Percentiles rank a stretch among this genome's conserved stretches.
phyloP scores from a whole-genome alignment of 129 eudicot genomes.

The Helianthus tuberosus region DNA sequence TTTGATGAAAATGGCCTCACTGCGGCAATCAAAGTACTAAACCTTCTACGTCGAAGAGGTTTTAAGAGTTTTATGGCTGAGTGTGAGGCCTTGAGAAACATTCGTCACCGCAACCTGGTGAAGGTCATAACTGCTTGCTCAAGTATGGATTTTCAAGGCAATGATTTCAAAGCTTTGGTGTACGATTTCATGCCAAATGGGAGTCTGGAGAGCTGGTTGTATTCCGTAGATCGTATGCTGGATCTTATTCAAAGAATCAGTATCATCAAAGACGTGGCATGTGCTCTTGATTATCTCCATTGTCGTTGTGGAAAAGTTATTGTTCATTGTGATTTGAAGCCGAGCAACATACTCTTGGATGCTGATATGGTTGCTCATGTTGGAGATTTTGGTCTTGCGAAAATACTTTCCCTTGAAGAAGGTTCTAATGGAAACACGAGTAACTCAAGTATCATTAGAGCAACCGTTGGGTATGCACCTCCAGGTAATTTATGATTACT shows the following conservation, averaged over 20 bases:
- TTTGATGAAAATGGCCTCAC: slow-evolving; percentile 19
- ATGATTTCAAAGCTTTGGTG: slow-evolving; percentile 28
- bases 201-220: slow-evolving; percentile 37
- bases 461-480: slow-evolving; percentile 31
- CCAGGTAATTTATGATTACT: slow-evolving; percentile 13
- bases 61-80: slow-evolving; percentile 36
- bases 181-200: slow-evolving; percentile 35
- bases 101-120: slow-evolving; percentile 38
- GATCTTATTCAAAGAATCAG: slow-evolving; percentile 26
- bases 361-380: slow-evolving; percentile 36
- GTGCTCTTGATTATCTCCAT: slow-evolving; percentile 35
- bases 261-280: slow-evolving; percentile 38
- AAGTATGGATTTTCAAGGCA: slow-evolving; percentile 37
- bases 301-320: slow-evolving; percentile 19
- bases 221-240: background rate
- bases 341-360: slow-evolving; percentile 35
- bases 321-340: slow-evolving; percentile 40
- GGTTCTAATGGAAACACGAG: slow-evolving; percentile 3
- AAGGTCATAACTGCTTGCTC: slow-evolving; percentile 36
- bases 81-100: slow-evolving; percentile 28
- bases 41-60: slow-evolving; percentile 31
- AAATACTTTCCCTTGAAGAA: slow-evolving; percentile 21
- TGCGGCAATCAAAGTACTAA: slow-evolving; percentile 35
- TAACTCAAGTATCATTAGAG: slow-evolving; percentile 24
- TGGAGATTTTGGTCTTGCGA: slow-evolving; percentile 44